Conservation (phyloP, 192 early-diverging fungal genomes). For the Backusella parvicylindrica region DNA sequence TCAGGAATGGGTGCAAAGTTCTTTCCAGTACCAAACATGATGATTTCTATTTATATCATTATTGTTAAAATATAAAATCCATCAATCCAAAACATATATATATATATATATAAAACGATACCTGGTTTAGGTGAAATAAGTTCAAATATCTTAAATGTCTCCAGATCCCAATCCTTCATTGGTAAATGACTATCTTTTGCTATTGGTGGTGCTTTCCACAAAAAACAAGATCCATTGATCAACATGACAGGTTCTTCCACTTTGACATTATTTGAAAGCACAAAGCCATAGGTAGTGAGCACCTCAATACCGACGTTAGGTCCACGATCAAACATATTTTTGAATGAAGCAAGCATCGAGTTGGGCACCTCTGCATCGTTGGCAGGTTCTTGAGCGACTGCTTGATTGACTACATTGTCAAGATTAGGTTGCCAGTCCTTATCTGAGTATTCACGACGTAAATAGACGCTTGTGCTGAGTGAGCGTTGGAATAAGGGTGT, state of each 20-base stretch:
- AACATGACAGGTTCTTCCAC: slow-evolving; percentile 47
- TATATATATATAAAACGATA: slow-evolving; percentile 15
- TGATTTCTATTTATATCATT: too few species aligned
- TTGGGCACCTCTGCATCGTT: neutral
- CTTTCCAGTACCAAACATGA: slow-evolving; percentile 57
- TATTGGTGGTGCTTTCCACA: slow-evolving; percentile 51
- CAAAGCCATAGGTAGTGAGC: slow-evolving; percentile 53
- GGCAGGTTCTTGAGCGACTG: neutral
- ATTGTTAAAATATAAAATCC: too few species aligned
- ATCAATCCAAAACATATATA: neutral
- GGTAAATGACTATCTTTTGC: neutral
- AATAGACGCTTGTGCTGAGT: neutral
- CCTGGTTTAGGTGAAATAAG: slow-evolving; percentile 54
- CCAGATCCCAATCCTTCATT: slow-evolving; percentile 39
- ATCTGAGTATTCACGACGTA: neutral
- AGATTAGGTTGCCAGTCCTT: slow-evolving; percentile 4
- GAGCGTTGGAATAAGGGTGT: neutral
- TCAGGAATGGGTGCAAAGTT: slow-evolving; percentile 48
- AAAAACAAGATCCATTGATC: slow-evolving; percentile 49
- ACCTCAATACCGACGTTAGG: slow-evolving; percentile 40
- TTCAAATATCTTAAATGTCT: slow-evolving; percentile 53
- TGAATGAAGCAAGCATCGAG: slow-evolving; percentile 30
- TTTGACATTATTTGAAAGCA: slow-evolving; percentile 43
- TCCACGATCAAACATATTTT: slow-evolving; percentile 53
- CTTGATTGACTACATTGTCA: slow-evolving; percentile 6